A percentile compares a stretch with the other conserved stretches of the same genome.
Evolutionary conservation across 441 rosid genomes (phyloP).

Genomic region (Pelargonium citronellum): DNA sequence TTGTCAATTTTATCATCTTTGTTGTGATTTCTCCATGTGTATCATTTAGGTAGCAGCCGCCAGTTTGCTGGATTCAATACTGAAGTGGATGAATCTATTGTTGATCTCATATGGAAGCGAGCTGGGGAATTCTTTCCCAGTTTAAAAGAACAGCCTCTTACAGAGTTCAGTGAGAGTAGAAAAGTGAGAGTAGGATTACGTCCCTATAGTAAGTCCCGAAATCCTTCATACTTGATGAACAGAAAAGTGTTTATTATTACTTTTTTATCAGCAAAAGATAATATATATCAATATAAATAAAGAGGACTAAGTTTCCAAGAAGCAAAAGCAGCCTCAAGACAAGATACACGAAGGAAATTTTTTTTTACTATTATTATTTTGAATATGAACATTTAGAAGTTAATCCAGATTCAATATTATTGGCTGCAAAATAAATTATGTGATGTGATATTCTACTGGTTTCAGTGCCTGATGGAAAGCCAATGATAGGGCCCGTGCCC

Average conservation of each 20-base stretch:
- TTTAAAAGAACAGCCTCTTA: constrained; percentile 41
- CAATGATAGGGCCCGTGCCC: constrained; percentile 66
- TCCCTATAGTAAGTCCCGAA: constrained; percentile 67
- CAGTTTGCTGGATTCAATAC: constrained; percentile 69
- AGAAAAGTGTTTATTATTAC: not conserved
- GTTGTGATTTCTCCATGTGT: not conserved
- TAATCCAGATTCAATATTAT: not conserved
- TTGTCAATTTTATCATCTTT: not conserved
- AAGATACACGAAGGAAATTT: too few species aligned
- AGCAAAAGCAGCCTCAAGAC: too few species aligned
- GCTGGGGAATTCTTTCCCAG: constrained; percentile 76
- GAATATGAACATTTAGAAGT: too few species aligned
- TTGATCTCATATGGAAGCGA: constrained; percentile 60
- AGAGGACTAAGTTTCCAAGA: too few species aligned
- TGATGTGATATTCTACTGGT: constrained; percentile 16
- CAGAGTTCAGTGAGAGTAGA: constrained; percentile 39
- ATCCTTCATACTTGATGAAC: constrained; percentile 9
- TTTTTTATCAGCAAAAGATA: too few species aligned
- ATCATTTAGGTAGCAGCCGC: constrained; percentile 69
- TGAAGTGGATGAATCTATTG: constrained; percentile 51
- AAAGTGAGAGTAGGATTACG: constrained; percentile 89
- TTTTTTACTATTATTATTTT: too few species aligned
- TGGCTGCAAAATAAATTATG: constrained; percentile 17
- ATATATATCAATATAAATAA: too few species aligned
- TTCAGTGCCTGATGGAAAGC: constrained; percentile 91